Base-by-base conservation (phyloP, 2,329 filamentous ascomycete genomes). In the Chaetomium sp. region DNA sequence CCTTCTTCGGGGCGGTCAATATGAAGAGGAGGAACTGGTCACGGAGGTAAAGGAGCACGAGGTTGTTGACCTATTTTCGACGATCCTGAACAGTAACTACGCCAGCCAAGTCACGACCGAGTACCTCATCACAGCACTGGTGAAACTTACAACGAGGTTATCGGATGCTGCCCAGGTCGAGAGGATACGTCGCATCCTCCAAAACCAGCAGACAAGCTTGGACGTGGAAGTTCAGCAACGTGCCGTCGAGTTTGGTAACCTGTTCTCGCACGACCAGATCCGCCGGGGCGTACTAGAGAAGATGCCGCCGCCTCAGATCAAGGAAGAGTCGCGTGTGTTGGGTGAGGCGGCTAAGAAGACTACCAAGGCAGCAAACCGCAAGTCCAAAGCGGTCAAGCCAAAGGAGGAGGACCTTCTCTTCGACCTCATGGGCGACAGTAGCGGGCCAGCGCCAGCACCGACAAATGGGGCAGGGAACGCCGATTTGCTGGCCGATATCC, bases 231-330 rank as follows among this genome's bases (percentile, higher is more conserved):
- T 97, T 32, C 95, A 99, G 71, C 94, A 99, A 72, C 85, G 94
- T 69, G 88, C 92, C 5, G 91, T 96, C 19, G 94, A 99, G 70
- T 99, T 97, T 66, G 84, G 86, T 56, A 97, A 97, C 67, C 78
- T 99, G n/a, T 97, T 99, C 66, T 82, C 83, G 0, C 90, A 90
- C 66, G 91, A 99, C 64, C 79, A 90, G 58, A 88, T 99, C 55
- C 85, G 92, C 53, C 82, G 82, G 57, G 94, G 94, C 56, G 94
- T 99, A 2, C 76, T 99, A 9, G 94, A 99, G 73, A 95, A 94
- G 71, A 99, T 99, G 95, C 94, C 94, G 6, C 84, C 94, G 1
- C 94, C 94, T 7, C 92, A 97, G 70, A 97, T 99, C 67, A 90
- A 92, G 62, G 94, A 99, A 69, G 90, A 95, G 70, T 92, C 94